Percentiles rank a stretch among this genome's conserved stretches.
phyloP scores from a whole-genome alignment of 2,329 filamentous ascomycete species.

The Sphaerostilbella broomeana region DNA sequence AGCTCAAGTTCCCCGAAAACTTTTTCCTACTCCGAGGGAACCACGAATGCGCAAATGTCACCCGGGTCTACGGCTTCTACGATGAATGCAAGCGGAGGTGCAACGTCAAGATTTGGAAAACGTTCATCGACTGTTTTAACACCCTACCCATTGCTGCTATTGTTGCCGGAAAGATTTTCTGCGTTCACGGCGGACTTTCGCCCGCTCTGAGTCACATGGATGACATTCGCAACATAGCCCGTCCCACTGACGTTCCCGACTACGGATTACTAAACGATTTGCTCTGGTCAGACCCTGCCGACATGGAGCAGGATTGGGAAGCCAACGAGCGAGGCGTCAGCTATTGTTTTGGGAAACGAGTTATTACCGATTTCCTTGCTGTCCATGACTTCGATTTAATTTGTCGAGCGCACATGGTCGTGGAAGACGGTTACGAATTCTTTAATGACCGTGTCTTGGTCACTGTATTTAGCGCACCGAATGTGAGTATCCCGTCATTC shows the following conservation, averaged over 20 bases:
- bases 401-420: slow-evolving; percentile 97
- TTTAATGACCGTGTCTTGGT: slow-evolving; percentile 93
- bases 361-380: slow-evolving; percentile 92
- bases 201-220: slow-evolving; percentile 95
- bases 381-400: slow-evolving; percentile 96
- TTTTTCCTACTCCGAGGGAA: slow-evolving; percentile 94
- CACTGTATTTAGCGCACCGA: slow-evolving; percentile 95
- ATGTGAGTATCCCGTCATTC: slow-evolving; percentile 54
- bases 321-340: slow-evolving; percentile 94
- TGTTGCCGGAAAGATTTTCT: slow-evolving; percentile 95
- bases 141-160: slow-evolving; percentile 93
- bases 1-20: slow-evolving; percentile 94
- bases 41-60: slow-evolving; percentile 95
- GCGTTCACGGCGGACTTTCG: slow-evolving; percentile 89
- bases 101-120: slow-evolving; percentile 98
- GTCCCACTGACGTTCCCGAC: slow-evolving; percentile 94
- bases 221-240: slow-evolving; percentile 90
- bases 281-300: slow-evolving; percentile 93
- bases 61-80: slow-evolving; percentile 93
- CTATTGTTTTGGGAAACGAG: slow-evolving; percentile 97
- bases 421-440: slow-evolving; percentile 98
- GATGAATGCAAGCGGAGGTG: slow-evolving; percentile 95
- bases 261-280: slow-evolving; percentile 93
- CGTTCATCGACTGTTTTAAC: slow-evolving; percentile 95
- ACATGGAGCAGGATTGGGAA: slow-evolving; percentile 98